Conservation (phyloP, 2,329 filamentous ascomycete genomes). For the Diaporthe sp. region DNA sequence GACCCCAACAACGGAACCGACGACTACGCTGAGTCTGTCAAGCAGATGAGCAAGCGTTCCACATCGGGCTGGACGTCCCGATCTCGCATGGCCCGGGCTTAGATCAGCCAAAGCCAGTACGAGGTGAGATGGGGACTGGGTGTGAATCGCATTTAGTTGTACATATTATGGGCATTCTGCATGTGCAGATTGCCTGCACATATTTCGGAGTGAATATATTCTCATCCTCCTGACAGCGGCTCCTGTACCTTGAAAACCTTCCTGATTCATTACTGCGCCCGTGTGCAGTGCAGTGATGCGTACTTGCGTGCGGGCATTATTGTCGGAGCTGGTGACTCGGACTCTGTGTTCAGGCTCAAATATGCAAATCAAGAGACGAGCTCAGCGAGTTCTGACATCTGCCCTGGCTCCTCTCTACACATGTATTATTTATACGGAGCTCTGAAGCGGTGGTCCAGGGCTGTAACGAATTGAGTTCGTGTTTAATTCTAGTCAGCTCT, state of each 20-base stretch:
- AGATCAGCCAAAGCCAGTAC: background rate
- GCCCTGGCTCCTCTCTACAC: background rate
- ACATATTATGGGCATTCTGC: conserved; percentile 25
- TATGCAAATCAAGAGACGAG: background rate
- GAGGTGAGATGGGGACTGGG: background rate
- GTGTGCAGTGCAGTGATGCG: background rate
- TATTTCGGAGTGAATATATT: background rate
- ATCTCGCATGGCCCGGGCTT: conserved; percentile 13
- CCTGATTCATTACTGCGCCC: background rate
- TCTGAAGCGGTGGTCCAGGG: background rate
- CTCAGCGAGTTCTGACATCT: background rate
- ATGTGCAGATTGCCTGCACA: background rate
- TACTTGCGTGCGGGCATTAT: background rate
- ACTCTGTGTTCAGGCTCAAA: background rate
- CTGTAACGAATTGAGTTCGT: background rate
- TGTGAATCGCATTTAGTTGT: conserved; percentile 6
- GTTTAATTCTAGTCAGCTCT: no score
- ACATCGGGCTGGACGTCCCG: conserved; percentile 16
- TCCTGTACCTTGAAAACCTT: background rate
- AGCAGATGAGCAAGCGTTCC: conserved; percentile 43
- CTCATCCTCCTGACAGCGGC: background rate
- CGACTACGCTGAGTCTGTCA: conserved; percentile 55
- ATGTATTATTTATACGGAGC: background rate
- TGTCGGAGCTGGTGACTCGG: background rate
- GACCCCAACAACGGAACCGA: conserved; percentile 56